These are phyloP conservation scores for Saturnispora bothae DNA, from an alignment of 805 yeast species.

Conservation along the genomic window DNA sequence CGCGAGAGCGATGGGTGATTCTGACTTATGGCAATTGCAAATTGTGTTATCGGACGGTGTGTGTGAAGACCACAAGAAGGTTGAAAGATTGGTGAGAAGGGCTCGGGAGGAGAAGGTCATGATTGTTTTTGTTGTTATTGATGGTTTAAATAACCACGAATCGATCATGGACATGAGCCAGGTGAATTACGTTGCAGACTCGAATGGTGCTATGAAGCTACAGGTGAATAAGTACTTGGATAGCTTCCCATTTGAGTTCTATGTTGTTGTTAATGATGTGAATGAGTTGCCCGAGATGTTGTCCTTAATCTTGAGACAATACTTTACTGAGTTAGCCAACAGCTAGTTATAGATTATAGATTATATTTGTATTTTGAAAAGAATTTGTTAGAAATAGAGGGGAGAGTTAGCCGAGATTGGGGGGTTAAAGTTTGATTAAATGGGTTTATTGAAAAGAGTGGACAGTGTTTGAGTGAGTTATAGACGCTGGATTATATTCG, in stretches of 20 bases:
- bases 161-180: slow-evolving; percentile 93
- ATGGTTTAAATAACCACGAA: slow-evolving; percentile 74
- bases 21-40: slow-evolving; percentile 86
- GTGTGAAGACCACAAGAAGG: slow-evolving; percentile 84
- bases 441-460: too few species aligned
- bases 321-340: slow-evolving; percentile 58
- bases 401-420: too few species aligned
- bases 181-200: slow-evolving; percentile 69
- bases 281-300: slow-evolving; percentile 87
- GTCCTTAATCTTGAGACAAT: slow-evolving; percentile 81
- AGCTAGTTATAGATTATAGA: slow-evolving; percentile 4
- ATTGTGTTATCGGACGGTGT: slow-evolving; percentile 94
- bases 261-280: slow-evolving; percentile 85
- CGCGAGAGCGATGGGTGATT: slow-evolving; percentile 30
- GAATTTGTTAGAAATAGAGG: too few species aligned
- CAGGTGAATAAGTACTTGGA: slow-evolving; percentile 80
- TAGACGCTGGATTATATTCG: background rate
- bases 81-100: slow-evolving; percentile 74
- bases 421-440: too few species aligned
- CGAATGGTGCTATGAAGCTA: slow-evolving; percentile 57
- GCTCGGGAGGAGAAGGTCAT: slow-evolving; percentile 89
- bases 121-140: slow-evolving; percentile 91
- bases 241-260: slow-evolving; percentile 92
- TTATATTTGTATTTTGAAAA: background rate
- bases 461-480: too few species aligned